Evolutionary conservation across 306 rosid genomes (phyloP), one percentile per base, ranked within the genome.

Genomic region (Canavalia ensiformis): DNA sequence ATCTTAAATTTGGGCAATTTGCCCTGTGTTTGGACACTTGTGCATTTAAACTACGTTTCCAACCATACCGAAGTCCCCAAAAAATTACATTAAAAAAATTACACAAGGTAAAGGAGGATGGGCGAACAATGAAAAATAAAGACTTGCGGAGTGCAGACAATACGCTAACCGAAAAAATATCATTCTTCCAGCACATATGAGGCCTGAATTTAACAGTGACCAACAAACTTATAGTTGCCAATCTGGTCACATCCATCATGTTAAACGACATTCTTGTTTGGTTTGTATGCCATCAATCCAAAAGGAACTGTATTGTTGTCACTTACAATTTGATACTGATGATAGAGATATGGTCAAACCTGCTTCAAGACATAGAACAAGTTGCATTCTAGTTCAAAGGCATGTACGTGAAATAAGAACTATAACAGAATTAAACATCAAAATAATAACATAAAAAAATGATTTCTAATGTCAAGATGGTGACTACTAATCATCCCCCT

Each of bases 21-120:
- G 77, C 86, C 88, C 84, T 64, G 67, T 46, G 69, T 74, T 77
- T 78, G 68, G 70, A 81, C 60, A 63, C 80, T 77, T 67, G 41
- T 31, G 73, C 83, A 42, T 29, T 37, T 54, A 74, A 74, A 82
- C 84, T 60, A 50, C 2, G 33, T 57, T 82, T 74, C 79, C 84
- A 60, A 11, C 34, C 73, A 67, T 83, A 50, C 54, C 79, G 66
- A 82, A 75, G 87, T 79, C 81, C 84, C 77, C 63, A 41, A 82
- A 82, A 81, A 60, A 82, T 57, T 42, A 62, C 63, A 81, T 4
- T 58, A 39, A 12, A 57, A 39, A 70, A 66, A 66, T 68, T 82
- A 78, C 89, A 74, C 37, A 42, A 39, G 79, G 34, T 13, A 46
- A 18, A 33, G 50, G 75, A 57, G 37, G 77, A 18, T 6, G 50